Evolutionary conservation across 495 filamentous ascomycete species (phyloP).

Genomic region (Lepidopterella palustris): DNA sequence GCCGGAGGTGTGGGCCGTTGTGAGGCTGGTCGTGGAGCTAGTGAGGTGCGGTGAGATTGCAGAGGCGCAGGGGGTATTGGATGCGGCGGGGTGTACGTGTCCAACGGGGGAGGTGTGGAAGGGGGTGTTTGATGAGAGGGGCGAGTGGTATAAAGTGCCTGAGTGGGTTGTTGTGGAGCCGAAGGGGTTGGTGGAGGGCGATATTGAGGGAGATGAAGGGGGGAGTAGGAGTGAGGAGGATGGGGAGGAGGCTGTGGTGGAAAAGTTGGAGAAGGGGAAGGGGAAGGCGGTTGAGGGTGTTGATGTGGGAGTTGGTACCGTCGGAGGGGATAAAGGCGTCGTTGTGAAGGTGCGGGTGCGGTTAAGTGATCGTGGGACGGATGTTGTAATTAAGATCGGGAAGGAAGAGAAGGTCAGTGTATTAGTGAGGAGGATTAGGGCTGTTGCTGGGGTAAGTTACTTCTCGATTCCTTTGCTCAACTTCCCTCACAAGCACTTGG

Average conservation of each 20-base stretch:
- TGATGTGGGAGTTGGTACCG: background rate
- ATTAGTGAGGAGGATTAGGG: conserved; percentile 55
- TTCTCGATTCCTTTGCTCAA: background rate
- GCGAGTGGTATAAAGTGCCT: conserved; percentile 69
- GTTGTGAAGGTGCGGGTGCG: conserved; percentile 55
- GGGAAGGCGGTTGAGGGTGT: conserved; percentile 31
- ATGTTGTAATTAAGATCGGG: conserved; percentile 55
- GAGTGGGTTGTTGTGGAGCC: conserved; percentile 73
- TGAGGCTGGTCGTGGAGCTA: conserved; percentile 58
- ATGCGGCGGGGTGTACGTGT: conserved; percentile 71
- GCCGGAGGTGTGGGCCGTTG: conserved; percentile 69
- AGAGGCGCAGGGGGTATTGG: conserved; percentile 72
- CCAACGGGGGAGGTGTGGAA: conserved; percentile 58
- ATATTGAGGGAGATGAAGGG: conserved; percentile 20
- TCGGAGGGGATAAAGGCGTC: conserved; percentile 29
- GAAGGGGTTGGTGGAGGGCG: conserved; percentile 52
- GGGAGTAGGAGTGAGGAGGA: conserved; percentile 37
- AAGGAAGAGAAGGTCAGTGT: conserved; percentile 57
- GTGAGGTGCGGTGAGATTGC: conserved; percentile 53
- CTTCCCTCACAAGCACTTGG: too few species aligned
- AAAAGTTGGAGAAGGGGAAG: conserved; percentile 24
- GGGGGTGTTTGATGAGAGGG: conserved; percentile 72
- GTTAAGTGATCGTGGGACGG: conserved; percentile 62
- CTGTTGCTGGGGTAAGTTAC: conserved; percentile 57
- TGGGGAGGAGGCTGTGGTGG: conserved; percentile 7